Base-by-base conservation (phyloP, 2,329 filamentous ascomycete species). In the Stagonosporopsis chrysanthemi region DNA sequence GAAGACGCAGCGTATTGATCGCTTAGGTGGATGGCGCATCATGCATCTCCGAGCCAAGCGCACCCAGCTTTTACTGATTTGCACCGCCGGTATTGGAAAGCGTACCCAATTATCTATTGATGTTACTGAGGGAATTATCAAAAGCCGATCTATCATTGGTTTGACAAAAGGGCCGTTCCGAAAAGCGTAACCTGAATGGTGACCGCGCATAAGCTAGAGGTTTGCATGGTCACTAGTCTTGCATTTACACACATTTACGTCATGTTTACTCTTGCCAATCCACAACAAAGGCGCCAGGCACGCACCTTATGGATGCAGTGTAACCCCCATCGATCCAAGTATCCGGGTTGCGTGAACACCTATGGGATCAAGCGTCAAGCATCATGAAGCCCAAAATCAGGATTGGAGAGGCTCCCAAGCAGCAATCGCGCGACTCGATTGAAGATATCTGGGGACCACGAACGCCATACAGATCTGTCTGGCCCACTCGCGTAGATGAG, bases 401-500 rank as follows among this genome's bases (percentile, higher is more conserved):
- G 28, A 53, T 53, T 22, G 50, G 50, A n/a, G 42, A 46, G 11
- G 42, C 50, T 11, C 50, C 50, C 3, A 53, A 53, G 42, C 42
- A 46, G 17, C 50, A 53, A 19, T 46, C 50, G 26, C 42, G 50
- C 26, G 36, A 53, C 15, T 53, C 50, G 4, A 53, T 53, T n/a
- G 50, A 52, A 26, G 49, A 53, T 19, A 46, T 53, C 8, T 53
- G 42, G 50, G 50, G 50, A 19, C 50, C 50, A 26, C 35, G 42
- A 23, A 53, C 36, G 6, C 33, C 33, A 7, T 53, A 53, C 42
- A 46, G 43, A 26, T 43, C 46, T 22, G 42, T 36, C 19, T 53
- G 50, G 50, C 50, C 50, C 19, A 53, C 50, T 35, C 50, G 50
- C 15, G 50, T 53, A 19, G 50, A 53, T 29, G 42, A 53, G 26